These are phyloP conservation scores for Hypoxylon crocopeplum DNA, from an alignment of 495 filamentous ascomycete genomes.

Conservation along the genomic window DNA sequence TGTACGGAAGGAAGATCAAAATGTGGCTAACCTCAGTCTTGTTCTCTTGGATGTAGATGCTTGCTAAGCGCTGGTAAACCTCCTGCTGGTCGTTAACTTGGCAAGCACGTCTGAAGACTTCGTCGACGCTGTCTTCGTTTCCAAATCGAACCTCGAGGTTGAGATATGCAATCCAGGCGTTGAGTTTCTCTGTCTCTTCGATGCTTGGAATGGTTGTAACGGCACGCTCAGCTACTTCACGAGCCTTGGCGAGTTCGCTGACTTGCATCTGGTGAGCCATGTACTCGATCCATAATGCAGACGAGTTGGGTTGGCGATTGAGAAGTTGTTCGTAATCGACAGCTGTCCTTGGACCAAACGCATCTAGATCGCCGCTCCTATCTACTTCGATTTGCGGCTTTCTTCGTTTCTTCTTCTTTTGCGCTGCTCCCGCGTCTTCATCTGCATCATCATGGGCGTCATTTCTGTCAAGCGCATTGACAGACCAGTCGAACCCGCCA, in stretches of 20 bases:
- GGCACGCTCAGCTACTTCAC: constrained; percentile 87
- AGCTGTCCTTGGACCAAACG: constrained; percentile 86
- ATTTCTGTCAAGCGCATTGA: constrained; percentile 58
- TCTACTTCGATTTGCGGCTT: constrained; percentile 85
- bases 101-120: constrained; percentile 90
- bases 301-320: constrained; percentile 88
- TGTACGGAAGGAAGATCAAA: background rate
- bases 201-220: constrained; percentile 86
- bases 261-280: constrained; percentile 96
- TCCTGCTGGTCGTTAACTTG: constrained; percentile 92
- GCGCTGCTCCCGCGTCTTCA: constrained; percentile 54
- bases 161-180: constrained; percentile 91
- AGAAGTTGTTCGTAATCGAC: constrained; percentile 93
- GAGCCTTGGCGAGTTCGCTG: constrained; percentile 82
- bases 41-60: constrained; percentile 90
- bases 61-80: constrained; percentile 86
- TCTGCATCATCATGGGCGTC: constrained; percentile 50
- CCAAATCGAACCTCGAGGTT: constrained; percentile 95
- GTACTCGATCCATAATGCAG: constrained; percentile 89
- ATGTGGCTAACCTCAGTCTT: constrained; percentile 68
- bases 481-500: constrained; percentile 89
- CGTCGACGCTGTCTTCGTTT: constrained; percentile 81
- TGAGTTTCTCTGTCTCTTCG: constrained; percentile 88
- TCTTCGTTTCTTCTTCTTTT: constrained; percentile 81
- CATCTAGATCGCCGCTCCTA: constrained; percentile 84